Evolutionary conservation across 306 rosid species (phyloP).

Genomic region (Cucumis hystrix): DNA sequence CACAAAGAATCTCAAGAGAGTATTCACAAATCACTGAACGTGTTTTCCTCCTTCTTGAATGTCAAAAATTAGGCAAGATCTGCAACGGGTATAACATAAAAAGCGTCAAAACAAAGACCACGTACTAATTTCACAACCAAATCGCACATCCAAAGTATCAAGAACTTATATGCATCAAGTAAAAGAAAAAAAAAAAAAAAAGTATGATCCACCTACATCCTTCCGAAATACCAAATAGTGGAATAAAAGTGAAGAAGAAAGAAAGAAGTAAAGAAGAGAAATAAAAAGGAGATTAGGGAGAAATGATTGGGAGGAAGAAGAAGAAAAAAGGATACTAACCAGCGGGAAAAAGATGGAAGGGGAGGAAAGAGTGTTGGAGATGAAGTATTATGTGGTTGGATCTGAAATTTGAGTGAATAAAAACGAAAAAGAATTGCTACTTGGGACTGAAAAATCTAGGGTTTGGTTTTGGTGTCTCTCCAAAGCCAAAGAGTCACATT

Average conservation of each 20-base stretch:
- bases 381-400: constrained; percentile 8
- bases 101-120: constrained; percentile 1
- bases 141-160: constrained; percentile 6
- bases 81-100: constrained; percentile 12
- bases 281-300: constrained; percentile 3
- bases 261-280: not conserved
- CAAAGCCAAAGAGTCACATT: constrained; percentile 14
- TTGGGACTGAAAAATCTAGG: constrained; percentile 30
- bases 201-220: not conserved
- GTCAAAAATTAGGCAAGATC: constrained; percentile 20
- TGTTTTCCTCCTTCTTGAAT: constrained; percentile 10
- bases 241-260: not conserved
- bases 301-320: not conserved
- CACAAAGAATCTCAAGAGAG: constrained; percentile 13
- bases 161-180: constrained; percentile 4
- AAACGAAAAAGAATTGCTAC: not conserved
- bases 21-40: constrained; percentile 12
- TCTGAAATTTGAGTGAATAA: constrained; percentile 2
- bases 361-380: not conserved
- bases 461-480: constrained; percentile 20
- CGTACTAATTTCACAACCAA: not conserved
- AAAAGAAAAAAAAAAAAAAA: constrained; percentile 9
- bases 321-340: not conserved
- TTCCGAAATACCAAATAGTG: not conserved
- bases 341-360: not conserved